These are phyloP conservation scores for Oenanthe javanica DNA, from an alignment of 140 eudicot species.

Conservation along the genomic window DNA sequence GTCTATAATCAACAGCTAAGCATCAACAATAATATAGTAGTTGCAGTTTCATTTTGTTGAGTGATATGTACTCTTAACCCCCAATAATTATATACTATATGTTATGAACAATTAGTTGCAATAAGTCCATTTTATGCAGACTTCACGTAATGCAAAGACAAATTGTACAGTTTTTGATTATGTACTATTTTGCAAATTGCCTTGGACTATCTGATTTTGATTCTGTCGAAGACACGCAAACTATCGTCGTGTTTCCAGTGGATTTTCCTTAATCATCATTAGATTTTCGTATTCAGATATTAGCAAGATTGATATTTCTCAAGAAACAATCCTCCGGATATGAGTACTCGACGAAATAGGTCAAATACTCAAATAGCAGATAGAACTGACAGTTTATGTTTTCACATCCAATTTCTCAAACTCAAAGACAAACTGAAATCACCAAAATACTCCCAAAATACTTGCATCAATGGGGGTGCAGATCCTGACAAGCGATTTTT, in stretches of 20 bases:
- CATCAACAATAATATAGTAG: neutral
- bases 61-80: neutral
- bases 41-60: neutral
- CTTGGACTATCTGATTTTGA: neutral
- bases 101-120: neutral
- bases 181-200: neutral
- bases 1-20: neutral
- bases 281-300: neutral
- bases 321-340: no score
- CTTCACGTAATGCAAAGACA: neutral
- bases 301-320: neutral
- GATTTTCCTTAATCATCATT: neutral
- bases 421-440: no score
- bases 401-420: no score
- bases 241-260: neutral
- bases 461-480: no score
- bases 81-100: neutral
- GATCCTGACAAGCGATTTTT: no score
- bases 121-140: neutral
- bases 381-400: no score
- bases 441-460: no score
- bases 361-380: no score
- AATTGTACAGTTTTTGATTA: neutral
- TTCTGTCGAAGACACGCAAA: neutral
- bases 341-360: no score